Evolutionary conservation across 306 rosid genomes (phyloP), one percentile per base, ranked within the genome.

Genomic region (Vachellia pachyceras): DNA sequence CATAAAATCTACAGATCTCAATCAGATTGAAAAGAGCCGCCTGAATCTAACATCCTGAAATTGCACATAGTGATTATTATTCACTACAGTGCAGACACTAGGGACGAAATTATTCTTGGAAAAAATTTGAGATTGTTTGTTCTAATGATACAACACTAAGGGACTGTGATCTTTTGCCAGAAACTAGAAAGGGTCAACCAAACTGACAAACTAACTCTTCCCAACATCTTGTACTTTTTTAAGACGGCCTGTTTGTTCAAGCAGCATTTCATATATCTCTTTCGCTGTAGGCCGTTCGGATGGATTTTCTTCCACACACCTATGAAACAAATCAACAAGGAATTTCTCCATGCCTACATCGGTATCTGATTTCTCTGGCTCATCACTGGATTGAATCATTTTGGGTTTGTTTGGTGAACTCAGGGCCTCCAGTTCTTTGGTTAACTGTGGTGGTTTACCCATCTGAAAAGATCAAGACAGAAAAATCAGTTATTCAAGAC

Each of bases 231-330:
- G 72, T 78, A 69, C 83, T 67, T 75, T 85, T 67, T 75, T 85
- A 46, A 72, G 39, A 18, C 84, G 39, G 77, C 65, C 74, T 44
- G 88, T 74, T 22, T 73, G 89, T 23, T 77, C 83, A 18, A 87
- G 80, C 83, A 96, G 72, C 86, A 83, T 78, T 83, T 90, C 81
- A 75, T 87, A 75, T 79, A 96, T 91, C 80, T 89, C 84, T 80
- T 92, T 81, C 58, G 97, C 97, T 2, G 93, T 83, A 20, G 97
- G 99, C 18, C 97, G 92, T 61, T 89, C 87, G 8, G n/a, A 70
- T 6, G 97, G 97, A 75, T 89, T 84, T 77, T 90, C 93, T 71
- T 83, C 68, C 0, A 97, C 88, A 74, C 99, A 96, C 72, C 80
- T 88, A 72, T 52, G 87, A 75, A 90, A 96, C 86, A 96, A 83